A percentile compares a stretch with the other conserved stretches of the same genome.
These are phyloP conservation scores for Trichocladium uniseriatum DNA, from an alignment of 495 filamentous ascomycete genomes.

Conservation along the genomic window DNA sequence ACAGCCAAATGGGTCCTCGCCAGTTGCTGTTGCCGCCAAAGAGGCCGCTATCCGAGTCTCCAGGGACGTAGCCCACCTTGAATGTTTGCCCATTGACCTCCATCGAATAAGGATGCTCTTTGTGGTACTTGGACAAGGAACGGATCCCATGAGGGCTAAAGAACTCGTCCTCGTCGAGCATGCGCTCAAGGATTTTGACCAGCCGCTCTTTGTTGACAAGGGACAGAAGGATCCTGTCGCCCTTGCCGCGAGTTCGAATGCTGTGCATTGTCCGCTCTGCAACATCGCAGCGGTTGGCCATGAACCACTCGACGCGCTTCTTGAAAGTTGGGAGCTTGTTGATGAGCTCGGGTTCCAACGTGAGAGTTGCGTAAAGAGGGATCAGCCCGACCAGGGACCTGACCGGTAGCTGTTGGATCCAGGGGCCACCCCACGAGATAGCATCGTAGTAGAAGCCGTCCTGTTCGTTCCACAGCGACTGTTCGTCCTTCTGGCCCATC, in stretches of 20 bases:
- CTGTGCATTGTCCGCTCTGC: constrained; percentile 88
- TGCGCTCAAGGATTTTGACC: constrained; percentile 73
- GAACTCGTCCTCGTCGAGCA: constrained; percentile 94
- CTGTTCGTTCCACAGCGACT: constrained; percentile 88
- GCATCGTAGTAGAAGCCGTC: constrained; percentile 98
- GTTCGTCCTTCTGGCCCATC: constrained; percentile 59
- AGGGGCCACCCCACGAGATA: constrained; percentile 88
- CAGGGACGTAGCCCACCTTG: constrained; percentile 80
- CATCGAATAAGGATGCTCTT: constrained; percentile 87
- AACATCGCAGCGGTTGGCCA: constrained; percentile 72
- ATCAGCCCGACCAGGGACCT: constrained; percentile 88
- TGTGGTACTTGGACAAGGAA: constrained; percentile 87
- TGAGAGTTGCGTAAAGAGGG: constrained; percentile 83
- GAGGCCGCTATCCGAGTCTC: constrained; percentile 85
- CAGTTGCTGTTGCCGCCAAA: constrained; percentile 98
- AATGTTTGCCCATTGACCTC: constrained; percentile 89
- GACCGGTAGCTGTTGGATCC: constrained; percentile 84
- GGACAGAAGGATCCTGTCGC: constrained; percentile 71
- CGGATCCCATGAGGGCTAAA: constrained; percentile 83
- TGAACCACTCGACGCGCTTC: constrained; percentile 84
- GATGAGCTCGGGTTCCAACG: constrained; percentile 86
- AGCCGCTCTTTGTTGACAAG: constrained; percentile 85
- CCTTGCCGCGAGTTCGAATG: constrained; percentile 81
- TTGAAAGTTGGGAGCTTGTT: constrained; percentile 92
- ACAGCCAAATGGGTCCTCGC: constrained; percentile 89